Percentiles rank a stretch among this genome's conserved stretches.
Evolutionary conservation across 2,329 filamentous ascomycete genomes (phyloP).

Genomic region (Fusarium euwallaceae): DNA sequence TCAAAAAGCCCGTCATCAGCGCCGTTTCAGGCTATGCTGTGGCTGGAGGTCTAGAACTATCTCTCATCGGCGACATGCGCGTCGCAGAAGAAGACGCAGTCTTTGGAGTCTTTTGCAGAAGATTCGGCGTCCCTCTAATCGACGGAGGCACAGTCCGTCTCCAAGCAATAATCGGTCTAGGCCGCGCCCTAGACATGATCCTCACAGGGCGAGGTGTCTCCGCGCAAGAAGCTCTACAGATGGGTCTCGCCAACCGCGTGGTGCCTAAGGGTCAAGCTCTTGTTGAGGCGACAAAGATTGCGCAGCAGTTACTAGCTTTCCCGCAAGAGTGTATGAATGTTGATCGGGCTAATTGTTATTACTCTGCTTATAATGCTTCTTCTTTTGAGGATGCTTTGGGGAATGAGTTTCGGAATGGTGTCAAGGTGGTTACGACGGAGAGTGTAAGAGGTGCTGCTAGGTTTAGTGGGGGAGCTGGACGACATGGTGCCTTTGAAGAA

Average conservation of each 20-base stretch:
- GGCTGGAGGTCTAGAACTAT: not conserved
- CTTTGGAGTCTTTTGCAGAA: conserved; percentile 68
- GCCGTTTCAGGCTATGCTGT: not conserved
- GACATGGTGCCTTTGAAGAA: conserved; percentile 5
- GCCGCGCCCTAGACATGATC: conserved; percentile 36
- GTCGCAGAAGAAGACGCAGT: conserved; percentile 66
- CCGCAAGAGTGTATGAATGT: conserved; percentile 66
- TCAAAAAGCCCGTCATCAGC: conserved; percentile 1
- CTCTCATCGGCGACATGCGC: conserved; percentile 58
- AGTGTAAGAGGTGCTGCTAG: conserved; percentile 48
- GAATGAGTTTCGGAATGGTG: conserved; percentile 61
- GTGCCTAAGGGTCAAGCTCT: conserved; percentile 63
- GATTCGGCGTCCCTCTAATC: conserved; percentile 52
- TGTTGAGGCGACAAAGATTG: conserved; percentile 63
- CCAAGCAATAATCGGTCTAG: conserved; percentile 64
- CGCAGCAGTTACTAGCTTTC: conserved; percentile 60
- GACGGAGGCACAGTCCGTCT: conserved; percentile 66
- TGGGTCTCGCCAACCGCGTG: conserved; percentile 62
- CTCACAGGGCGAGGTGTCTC: not conserved
- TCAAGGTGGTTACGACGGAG: conserved; percentile 58
- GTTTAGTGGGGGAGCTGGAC: conserved; percentile 22
- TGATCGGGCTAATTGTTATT: conserved; percentile 63
- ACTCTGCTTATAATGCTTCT: conserved; percentile 61
- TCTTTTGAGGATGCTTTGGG: conserved; percentile 64
- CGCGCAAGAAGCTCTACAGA: not conserved